Conservation (phyloP, 73 alveolate genomes). For the Stentor roeselii region DNA sequence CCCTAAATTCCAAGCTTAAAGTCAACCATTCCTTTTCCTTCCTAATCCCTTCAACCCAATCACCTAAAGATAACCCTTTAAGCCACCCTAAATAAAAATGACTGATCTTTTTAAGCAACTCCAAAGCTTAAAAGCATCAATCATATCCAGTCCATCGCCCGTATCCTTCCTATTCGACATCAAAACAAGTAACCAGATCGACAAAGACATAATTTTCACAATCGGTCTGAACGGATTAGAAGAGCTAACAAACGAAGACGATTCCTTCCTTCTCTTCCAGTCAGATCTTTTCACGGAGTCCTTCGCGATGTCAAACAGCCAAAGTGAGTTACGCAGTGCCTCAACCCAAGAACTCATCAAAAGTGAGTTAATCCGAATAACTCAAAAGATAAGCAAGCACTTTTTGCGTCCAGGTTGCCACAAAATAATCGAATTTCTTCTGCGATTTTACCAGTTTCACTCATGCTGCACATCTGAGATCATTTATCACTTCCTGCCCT, state of each 20-base stretch:
- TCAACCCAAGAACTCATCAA: neutral
- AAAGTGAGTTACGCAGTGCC: neutral
- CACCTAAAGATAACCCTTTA: too few species aligned
- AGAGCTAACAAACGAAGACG: neutral
- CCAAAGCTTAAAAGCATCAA: neutral
- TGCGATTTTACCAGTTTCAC: neutral
- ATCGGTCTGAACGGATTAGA: conserved; percentile 25
- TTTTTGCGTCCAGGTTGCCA: neutral
- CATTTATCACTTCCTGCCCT: conserved; percentile 2
- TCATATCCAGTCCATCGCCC: neutral
- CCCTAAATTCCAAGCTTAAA: too few species aligned
- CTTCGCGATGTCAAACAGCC: neutral
- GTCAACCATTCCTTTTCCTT: too few species aligned
- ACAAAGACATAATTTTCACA: conserved; percentile 10
- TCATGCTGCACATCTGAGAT: neutral
- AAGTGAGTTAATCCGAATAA: neutral
- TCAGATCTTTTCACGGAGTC: conserved; percentile 23
- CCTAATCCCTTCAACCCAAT: too few species aligned
- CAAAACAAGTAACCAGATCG: neutral
- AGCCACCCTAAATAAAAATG: neutral
- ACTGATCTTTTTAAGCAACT: conserved; percentile 25
- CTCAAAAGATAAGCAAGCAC: neutral
- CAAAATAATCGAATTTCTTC: conserved; percentile 5
- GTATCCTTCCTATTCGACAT: conserved; percentile 1
- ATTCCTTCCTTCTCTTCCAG: neutral